Percentiles rank a stretch among this genome's conserved stretches.
phyloP scores from a whole-genome alignment of 495 filamentous ascomycete species.

The Talaromyces stipitatus region DNA sequence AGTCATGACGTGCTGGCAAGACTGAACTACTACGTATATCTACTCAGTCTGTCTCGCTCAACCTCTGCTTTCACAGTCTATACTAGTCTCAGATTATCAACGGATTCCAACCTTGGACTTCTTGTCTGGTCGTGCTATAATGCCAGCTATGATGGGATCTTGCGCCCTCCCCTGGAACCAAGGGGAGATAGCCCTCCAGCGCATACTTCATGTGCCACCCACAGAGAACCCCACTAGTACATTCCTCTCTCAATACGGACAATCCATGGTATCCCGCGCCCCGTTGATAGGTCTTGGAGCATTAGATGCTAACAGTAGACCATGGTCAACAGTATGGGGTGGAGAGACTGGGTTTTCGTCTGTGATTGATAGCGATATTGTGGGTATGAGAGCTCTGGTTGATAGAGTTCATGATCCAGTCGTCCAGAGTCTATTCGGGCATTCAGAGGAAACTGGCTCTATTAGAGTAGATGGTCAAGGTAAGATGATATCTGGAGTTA shows the following conservation, averaged over 20 bases:
- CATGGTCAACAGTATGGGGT: constrained; percentile 71
- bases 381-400: constrained; percentile 53
- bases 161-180: constrained; percentile 37
- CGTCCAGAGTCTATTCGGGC: constrained; percentile 40
- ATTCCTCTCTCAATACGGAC: constrained; percentile 46
- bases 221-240: constrained; percentile 54
- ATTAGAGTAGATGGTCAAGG: constrained; percentile 16
- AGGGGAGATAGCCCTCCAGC: constrained; percentile 45
- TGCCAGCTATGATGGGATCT: constrained; percentile 32
- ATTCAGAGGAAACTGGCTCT: constrained; percentile 22
- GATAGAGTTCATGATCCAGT: constrained; percentile 59
- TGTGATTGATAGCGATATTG: constrained; percentile 46
- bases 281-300: constrained; percentile 66
- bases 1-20: background rate
- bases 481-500: constrained; percentile 51
- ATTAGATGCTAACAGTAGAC: constrained; percentile 52
- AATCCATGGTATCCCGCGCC: constrained; percentile 43
- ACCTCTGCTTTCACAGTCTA: background rate
- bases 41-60: background rate
- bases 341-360: constrained; percentile 59
- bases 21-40: background rate
- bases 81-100: background rate
- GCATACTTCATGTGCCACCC: constrained; percentile 34
- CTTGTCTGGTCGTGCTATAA: constrained; percentile 9
- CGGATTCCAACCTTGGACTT: too few species aligned